phyloP scores from a whole-genome alignment of 306 rosid genomes.

The Quercus aquifolioides region DNA sequence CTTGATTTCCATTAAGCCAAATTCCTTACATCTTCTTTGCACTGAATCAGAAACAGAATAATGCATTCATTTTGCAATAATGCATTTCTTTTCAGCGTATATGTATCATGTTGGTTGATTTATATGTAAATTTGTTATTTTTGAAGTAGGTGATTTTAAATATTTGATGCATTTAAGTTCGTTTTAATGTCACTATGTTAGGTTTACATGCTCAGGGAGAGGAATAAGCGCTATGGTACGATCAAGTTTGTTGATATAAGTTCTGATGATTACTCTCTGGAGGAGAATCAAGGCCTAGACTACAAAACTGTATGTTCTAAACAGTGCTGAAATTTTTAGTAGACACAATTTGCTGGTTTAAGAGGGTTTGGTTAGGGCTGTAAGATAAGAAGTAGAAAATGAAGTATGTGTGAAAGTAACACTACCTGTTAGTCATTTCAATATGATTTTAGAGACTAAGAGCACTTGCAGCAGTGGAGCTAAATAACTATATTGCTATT shows the following conservation, averaged over 20 bases:
- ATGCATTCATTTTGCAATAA: too few species aligned
- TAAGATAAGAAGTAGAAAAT: too few species aligned
- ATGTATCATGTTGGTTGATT: not conserved
- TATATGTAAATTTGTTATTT: too few species aligned
- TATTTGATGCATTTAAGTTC: not conserved
- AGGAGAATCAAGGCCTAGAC: slow-evolving; percentile 66
- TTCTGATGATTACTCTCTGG: slow-evolving; percentile 65
- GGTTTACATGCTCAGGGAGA: slow-evolving; percentile 88
- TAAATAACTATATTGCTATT: too few species aligned
- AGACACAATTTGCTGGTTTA: not conserved
- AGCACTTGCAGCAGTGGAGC: too few species aligned
- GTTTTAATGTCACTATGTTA: slow-evolving; percentile 8
- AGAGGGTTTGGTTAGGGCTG: too few species aligned
- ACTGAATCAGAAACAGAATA: too few species aligned
- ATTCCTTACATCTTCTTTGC: too few species aligned
- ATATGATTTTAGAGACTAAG: too few species aligned
- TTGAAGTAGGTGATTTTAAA: not conserved
- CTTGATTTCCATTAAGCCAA: too few species aligned
- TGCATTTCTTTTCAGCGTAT: not conserved
- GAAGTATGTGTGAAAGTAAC: too few species aligned
- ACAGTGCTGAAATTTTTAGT: not conserved
- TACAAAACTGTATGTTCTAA: slow-evolving; percentile 59
- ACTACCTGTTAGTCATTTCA: too few species aligned
- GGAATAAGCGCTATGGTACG: slow-evolving; percentile 57
- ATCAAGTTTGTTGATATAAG: slow-evolving; percentile 90